Base-by-base conservation (phyloP, 116 monocot genomes). In the Dioscorea cayenensis region DNA sequence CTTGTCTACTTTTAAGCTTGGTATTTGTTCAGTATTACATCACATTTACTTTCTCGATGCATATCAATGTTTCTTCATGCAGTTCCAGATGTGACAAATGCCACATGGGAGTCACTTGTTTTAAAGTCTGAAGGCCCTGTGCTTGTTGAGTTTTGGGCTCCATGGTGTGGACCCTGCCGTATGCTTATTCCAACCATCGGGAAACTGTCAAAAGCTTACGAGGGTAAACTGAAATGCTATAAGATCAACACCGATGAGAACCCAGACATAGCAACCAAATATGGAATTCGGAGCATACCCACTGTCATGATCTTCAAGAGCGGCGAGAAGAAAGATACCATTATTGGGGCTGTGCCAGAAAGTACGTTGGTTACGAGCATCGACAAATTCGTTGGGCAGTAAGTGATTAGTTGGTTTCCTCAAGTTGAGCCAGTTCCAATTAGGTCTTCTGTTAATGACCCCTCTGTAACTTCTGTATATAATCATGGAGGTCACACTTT, bases 151-250 rank as follows among this genome's bases (percentile, higher is more conserved):
- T 91, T 87, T 68, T 91, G 87, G 91, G 91, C 87, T 28, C 75
- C 87, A 2, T 91, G 91, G 87, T 91, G 91, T 48, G 87, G 87
- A 32, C 91, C 91, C 51, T 87, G 87, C 72, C 73, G 77, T 1
- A 64, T 78, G 79, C 74, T 87, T 17, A 77, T 80, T 72, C 87
- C 91, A 63, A 66, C 77, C 28, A 67, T 90, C 19, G 80, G 6
- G 55, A 84, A 87, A 52, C 65, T 90, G 14, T 79, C 87, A 3
- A 78, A 73, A 38, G 65, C 58, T 9, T 87, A 87, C 36, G 74
- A 80, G 62, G 84, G 80, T 61, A 90, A 78, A 60, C 60, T 90
- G 71, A 75, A 81, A 64, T 90, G 79, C 77, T 70, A 76, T 23
- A 87, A 90, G 77, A 66, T 90, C 48, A 82, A 90, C 73, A 87